Percentiles rank a stretch among this genome's conserved stretches.
These are phyloP conservation scores for Vitis labrusca DNA, from an alignment of 164 flowering plant species.

Conservation along the genomic window DNA sequence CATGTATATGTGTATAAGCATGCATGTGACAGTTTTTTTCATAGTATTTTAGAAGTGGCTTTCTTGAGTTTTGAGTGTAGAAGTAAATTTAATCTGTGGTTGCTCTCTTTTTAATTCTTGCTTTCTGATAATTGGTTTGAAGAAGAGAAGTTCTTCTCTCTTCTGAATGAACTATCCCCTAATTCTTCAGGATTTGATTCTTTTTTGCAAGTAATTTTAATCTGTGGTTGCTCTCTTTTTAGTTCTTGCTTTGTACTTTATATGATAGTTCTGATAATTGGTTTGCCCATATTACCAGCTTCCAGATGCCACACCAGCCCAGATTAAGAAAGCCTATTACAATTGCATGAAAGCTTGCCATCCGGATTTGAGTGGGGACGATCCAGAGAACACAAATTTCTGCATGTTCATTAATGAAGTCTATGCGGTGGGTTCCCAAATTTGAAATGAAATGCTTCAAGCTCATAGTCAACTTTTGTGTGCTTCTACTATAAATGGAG, in stretches of 20 bases:
- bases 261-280: not conserved
- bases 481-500: conserved; percentile 3
- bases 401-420: conserved; percentile 96
- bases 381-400: conserved; percentile 81
- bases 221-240: not conserved
- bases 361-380: conserved; percentile 93
- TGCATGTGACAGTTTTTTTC: no score
- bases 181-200: no score
- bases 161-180: no score
- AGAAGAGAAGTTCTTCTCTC: no score
- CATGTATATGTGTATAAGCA: not conserved
- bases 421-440: conserved; percentile 56
- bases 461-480: not conserved
- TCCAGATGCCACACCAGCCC: conserved; percentile 88
- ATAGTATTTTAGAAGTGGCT: no score
- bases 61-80: no score
- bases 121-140: no score
- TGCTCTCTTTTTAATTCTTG: no score
- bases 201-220: no score
- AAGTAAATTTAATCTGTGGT: no score
- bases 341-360: conserved; percentile 96
- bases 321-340: conserved; percentile 90
- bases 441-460: not conserved
- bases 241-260: not conserved
- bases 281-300: conserved; percentile 39